Evolutionary conservation across 768 basidiomycete species (phyloP), one percentile per base, ranked within the genome.

Genomic region (Clitopilus hobsonii): DNA sequence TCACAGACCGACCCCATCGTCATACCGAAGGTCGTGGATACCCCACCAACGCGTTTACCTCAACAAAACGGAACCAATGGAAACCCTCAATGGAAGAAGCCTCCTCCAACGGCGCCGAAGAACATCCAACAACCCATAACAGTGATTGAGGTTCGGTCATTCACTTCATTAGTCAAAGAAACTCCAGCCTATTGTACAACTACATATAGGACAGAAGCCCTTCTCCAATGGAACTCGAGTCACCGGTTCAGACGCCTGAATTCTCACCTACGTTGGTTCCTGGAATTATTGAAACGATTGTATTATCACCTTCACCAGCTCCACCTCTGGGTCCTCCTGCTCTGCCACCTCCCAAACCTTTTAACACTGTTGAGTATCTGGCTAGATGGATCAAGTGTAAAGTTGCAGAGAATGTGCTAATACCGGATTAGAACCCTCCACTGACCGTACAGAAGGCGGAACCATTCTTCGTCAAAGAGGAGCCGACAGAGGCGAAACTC

Each of bases 181-280:
- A 18, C 22, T 47, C 55, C 58, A 41, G 36, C 52, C 20, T 11
- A 23, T 5, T 54, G 14, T 47, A 38, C 36, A 28, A 58, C 62
- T 54, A 55, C 55, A 51, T 48, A 29, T 48, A 54, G 51, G 51
- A 52, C 30, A 51, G 74, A 54, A 85, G 79, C 66, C 69, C 82
- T 47, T 82, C 82, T 49, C 83, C 82, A 0, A 84, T 84, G 82
- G 85, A 85, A 53, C 71, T 85, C 38, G 82, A 79, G 58, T 82
- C 82, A 6, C 64, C 74, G 6, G 59, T 69, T 16, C 74, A 71
- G 56, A 74, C 73, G 8, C 73, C 74, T 25, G 51, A 16, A 16
- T 25, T 53, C 30, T 58, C 55, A 48, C 36, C 45, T 18, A 22
- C 38, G 18, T 49, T 48, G 18, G 29, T 55, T 30, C 53, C 27